These are phyloP conservation scores for Conticribra weissflogii DNA, from an alignment of 108 stramenopile species.

Conservation along the genomic window DNA sequence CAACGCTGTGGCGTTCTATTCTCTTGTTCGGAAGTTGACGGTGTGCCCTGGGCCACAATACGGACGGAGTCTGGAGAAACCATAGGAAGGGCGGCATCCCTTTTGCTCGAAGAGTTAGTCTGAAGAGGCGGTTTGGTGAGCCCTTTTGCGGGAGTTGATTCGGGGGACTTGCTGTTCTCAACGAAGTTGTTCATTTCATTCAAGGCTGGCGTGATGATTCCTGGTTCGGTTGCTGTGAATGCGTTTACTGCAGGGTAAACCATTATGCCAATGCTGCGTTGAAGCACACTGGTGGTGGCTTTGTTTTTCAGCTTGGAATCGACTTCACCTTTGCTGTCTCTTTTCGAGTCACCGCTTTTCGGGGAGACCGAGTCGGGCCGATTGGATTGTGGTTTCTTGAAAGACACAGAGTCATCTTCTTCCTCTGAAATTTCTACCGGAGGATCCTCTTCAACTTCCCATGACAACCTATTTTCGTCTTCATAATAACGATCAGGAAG, in stretches of 20 bases:
- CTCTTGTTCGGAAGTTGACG: slow-evolving; percentile 2
- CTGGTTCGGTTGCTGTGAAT: slow-evolving; percentile 78
- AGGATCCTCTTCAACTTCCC: slow-evolving; percentile 85
- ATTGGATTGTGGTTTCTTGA: slow-evolving; percentile 11
- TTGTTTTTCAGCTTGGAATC: not conserved
- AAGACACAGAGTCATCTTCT: slow-evolving; percentile 20
- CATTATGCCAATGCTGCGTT: slow-evolving; percentile 80
- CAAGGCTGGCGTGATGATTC: slow-evolving; percentile 71
- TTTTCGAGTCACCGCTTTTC: slow-evolving; percentile 1
- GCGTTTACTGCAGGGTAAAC: slow-evolving; percentile 85
- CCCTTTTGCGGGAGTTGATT: slow-evolving; percentile 34
- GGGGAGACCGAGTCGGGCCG: not conserved
- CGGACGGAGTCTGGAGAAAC: slow-evolving; percentile 44
- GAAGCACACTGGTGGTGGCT: slow-evolving; percentile 26
- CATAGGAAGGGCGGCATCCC: slow-evolving; percentile 15
- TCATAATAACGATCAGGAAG: slow-evolving; percentile 81
- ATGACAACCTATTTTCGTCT: slow-evolving; percentile 82
- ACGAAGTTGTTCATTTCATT: slow-evolving; percentile 87
- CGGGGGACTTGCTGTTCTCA: slow-evolving; percentile 18
- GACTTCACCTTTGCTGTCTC: not conserved
- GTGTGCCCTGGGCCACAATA: slow-evolving; percentile 5
- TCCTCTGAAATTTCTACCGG: slow-evolving; percentile 58
- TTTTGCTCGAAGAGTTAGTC: not conserved
- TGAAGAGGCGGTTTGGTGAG: slow-evolving; percentile 4
- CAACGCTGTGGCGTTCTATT: slow-evolving; percentile 29